Conservation (phyloP, 345 rosid species). For the Aquilaria sinensis region DNA sequence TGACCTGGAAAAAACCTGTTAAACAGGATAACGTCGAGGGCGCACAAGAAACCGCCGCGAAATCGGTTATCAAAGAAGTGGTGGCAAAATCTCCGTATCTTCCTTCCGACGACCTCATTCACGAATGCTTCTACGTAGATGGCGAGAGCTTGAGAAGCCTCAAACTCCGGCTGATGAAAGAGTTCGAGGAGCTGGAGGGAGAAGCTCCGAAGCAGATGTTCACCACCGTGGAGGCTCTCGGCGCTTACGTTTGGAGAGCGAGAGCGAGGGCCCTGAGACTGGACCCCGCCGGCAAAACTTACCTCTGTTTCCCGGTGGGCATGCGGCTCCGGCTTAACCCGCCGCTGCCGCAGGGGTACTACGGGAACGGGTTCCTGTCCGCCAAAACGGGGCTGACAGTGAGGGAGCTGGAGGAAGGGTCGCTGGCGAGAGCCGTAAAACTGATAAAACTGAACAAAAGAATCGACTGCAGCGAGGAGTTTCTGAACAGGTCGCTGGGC, state of each 20-base stretch:
- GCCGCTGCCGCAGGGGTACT: constrained; percentile 38
- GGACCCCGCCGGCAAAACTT: constrained; percentile 29
- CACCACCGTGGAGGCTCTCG: constrained; percentile 47
- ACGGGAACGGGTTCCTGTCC: constrained; percentile 52
- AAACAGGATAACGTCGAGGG: constrained; percentile 1
- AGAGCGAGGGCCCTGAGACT: constrained; percentile 40
- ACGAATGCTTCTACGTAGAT: constrained; percentile 28
- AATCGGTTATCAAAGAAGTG: neutral
- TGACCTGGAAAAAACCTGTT: constrained; percentile 5
- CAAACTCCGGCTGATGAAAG: constrained; percentile 20
- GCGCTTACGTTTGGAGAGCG: constrained; percentile 46
- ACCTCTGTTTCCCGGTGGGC: constrained; percentile 30
- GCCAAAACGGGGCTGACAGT: constrained; percentile 29
- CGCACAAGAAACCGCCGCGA: neutral
- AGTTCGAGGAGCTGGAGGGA: neutral
- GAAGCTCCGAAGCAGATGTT: constrained; percentile 7
- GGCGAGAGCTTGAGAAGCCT: constrained; percentile 27
- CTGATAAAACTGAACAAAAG: constrained; percentile 41
- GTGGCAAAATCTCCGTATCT: constrained; percentile 25
- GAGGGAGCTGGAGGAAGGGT: constrained; percentile 20
- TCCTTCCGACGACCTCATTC: constrained; percentile 30
- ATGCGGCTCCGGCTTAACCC: constrained; percentile 34
- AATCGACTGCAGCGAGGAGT: constrained; percentile 9
- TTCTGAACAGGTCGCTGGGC: constrained; percentile 19
- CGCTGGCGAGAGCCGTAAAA: constrained; percentile 22